Evolutionary conservation across 331 rosid species (phyloP), one percentile per base, ranked within the genome.

Genomic region (Stylosanthes scabra): DNA sequence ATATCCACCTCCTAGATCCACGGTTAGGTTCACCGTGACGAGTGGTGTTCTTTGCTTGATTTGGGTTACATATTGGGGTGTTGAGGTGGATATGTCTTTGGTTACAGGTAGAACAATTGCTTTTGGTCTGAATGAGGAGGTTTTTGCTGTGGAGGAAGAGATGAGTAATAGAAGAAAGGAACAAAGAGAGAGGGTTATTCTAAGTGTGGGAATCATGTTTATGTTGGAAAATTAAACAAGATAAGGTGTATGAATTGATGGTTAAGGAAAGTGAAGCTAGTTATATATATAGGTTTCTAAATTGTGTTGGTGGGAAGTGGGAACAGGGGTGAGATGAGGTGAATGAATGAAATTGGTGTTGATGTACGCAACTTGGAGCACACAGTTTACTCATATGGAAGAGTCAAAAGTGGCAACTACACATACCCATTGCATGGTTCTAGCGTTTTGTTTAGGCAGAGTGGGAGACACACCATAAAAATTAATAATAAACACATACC

Each of bases 21-120:
- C 2, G 5, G 84, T 81, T 31, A 90, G 74, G 7, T 84, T 88
- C 9, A 77, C 34, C 0, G 91, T 63, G 16, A 78, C 83, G 3
- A 75, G 78, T 14, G 86, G 91, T 27, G 91, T 88, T 7, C 91
- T 66, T 57, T 90, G 87, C 65, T 76, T 50, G 55, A 90, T 55
- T 46, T 56, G 70, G 25, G 88, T 81, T 3, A 77, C 12, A 68
- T 88, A 88, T 70, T 88, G 89, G 25, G 83, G 74, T 6, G 46
- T 27, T 2, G 86, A 70, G 2, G 84, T 41, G 0, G 83, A 6
- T 13, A 37, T 40, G 51, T 88, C 89, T 77, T 84, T 86, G 40
- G 75, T 31, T 7, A 90, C 39, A 0, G 83, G 88, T 27, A 90
- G 84, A 61, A 88, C 79, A 8, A 85, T 84, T 56, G 86, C 86